Percentiles rank a stretch among this genome's conserved stretches.
Evolutionary conservation across 2,329 filamentous ascomycete genomes (phyloP).

Genomic region (Monilinia fructicola): DNA sequence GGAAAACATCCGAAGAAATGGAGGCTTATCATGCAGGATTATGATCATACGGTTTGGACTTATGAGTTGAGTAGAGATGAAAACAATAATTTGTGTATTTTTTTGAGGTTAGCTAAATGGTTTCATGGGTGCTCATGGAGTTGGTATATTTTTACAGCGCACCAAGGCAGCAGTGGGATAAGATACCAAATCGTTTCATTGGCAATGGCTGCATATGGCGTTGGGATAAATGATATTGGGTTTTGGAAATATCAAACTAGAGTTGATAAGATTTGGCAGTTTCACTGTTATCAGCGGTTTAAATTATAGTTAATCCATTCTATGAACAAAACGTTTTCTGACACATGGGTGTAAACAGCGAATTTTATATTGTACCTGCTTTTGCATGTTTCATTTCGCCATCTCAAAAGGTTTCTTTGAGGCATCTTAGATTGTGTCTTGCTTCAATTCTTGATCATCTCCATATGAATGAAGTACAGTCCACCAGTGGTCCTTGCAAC

Average conservation of each 20-base stretch:
- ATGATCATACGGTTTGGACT: conserved; percentile 66
- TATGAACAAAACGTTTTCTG: not conserved
- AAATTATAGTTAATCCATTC: not conserved
- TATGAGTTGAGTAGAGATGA: conserved; percentile 61
- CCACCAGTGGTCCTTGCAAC: too few relatives aligned
- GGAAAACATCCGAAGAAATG: conserved; percentile 51
- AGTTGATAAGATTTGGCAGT: too few relatives aligned
- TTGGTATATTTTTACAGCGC: not conserved
- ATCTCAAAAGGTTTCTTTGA: too few relatives aligned
- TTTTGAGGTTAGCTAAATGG: conserved; percentile 26
- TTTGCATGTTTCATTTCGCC: not conserved
- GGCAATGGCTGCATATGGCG: too few relatives aligned
- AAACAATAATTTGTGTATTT: conserved; percentile 34
- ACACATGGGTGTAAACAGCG: not conserved
- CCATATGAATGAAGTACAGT: too few relatives aligned
- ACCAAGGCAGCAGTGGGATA: not conserved
- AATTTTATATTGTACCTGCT: not conserved
- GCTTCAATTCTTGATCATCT: too few relatives aligned
- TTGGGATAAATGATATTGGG: not conserved
- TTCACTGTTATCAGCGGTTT: too few relatives aligned
- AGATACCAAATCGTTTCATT: not conserved
- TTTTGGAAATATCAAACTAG: too few relatives aligned
- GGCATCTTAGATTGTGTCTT: too few relatives aligned
- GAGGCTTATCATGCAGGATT: conserved; percentile 69
- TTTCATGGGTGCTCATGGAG: not conserved